Evolutionary conservation across 2,329 filamentous ascomycete species (phyloP).

Genomic region (Celoporthe dispersa): DNA sequence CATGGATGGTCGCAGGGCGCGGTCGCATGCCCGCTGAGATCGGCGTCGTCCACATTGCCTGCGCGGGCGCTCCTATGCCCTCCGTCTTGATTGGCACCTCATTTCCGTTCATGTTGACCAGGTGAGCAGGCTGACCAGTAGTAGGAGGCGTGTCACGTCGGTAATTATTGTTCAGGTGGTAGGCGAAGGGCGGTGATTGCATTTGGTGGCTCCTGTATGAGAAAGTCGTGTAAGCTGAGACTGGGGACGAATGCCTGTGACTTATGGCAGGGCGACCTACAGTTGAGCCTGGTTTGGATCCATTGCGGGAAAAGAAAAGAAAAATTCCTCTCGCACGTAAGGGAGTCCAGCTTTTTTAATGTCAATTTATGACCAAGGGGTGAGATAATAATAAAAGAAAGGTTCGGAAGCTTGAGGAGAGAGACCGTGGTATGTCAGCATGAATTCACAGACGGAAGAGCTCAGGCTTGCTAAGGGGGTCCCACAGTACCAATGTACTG

Average conservation of each 20-base stretch:
- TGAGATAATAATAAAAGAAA: constrained; percentile 35
- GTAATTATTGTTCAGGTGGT: constrained; percentile 52
- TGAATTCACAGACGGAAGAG: constrained; percentile 39
- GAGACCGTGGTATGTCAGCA: constrained; percentile 44
- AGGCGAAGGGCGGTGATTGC: constrained; percentile 54
- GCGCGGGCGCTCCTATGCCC: constrained; percentile 46
- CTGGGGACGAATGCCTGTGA: constrained; percentile 39
- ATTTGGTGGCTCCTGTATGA: constrained; percentile 51
- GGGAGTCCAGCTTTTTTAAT: constrained; percentile 38
- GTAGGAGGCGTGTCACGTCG: constrained; percentile 47
- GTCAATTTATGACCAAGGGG: constrained; percentile 34
- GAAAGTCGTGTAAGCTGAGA: constrained; percentile 43
- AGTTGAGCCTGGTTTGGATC: constrained; percentile 56
- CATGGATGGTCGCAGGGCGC: constrained; percentile 63
- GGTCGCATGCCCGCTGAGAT: constrained; percentile 55
- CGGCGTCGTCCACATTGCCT: constrained; percentile 60
- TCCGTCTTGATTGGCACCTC: constrained; percentile 55
- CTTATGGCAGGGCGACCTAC: constrained; percentile 49
- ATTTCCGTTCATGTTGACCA: constrained; percentile 55
- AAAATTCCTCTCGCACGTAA: constrained; percentile 35
- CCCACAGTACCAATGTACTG: constrained; percentile 39
- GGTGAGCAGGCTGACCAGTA: constrained; percentile 46
- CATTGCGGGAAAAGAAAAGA: constrained; percentile 48
- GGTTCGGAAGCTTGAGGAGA: constrained; percentile 41
- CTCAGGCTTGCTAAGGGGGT: constrained; percentile 32